Conservation (phyloP, 2,329 filamentous ascomycete genomes). For the Ceratocystiopsis minuta region DNA sequence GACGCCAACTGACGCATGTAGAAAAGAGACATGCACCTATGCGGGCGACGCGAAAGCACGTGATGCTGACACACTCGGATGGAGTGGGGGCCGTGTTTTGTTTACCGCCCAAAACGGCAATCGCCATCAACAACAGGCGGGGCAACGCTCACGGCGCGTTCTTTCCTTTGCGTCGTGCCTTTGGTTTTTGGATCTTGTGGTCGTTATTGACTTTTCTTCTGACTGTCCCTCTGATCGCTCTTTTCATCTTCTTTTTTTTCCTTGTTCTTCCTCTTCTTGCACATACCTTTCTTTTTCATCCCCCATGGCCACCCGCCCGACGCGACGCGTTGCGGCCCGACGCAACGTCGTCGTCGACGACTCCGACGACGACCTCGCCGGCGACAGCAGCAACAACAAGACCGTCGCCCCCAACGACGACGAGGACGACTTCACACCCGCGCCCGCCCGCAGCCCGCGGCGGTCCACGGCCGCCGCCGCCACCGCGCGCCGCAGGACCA, state of each 20-base stretch:
- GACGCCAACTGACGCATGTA: no score
- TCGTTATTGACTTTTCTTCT: not conserved
- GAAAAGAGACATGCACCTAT: not conserved
- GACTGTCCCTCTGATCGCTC: not conserved
- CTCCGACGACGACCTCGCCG: conserved; percentile 55
- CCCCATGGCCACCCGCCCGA: conserved; percentile 23
- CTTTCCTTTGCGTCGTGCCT: conserved; percentile 1
- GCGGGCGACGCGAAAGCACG: conserved; percentile 4
- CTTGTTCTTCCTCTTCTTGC: not conserved
- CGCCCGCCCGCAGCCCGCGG: conserved; percentile 31
- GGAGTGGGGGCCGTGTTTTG: conserved; percentile 6
- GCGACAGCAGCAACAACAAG: conserved; percentile 21
- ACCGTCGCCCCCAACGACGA: conserved; percentile 30
- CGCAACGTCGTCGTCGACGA: conserved; percentile 64
- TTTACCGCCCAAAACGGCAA: conserved; percentile 11
- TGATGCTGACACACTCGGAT: not conserved
- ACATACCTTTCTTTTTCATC: not conserved
- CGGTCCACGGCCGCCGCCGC: conserved; percentile 14
- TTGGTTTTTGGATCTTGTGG: not conserved
- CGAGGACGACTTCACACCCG: conserved; percentile 68
- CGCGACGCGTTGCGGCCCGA: conserved; percentile 36
- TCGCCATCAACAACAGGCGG: conserved; percentile 12
- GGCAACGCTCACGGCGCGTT: conserved; percentile 9
- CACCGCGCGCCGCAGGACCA: conserved; percentile 20
- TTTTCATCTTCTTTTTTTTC: conserved; percentile 1